phyloP scores from a whole-genome alignment of 2,329 filamentous ascomycete genomes.

The Trichocomaceae sp. region DNA sequence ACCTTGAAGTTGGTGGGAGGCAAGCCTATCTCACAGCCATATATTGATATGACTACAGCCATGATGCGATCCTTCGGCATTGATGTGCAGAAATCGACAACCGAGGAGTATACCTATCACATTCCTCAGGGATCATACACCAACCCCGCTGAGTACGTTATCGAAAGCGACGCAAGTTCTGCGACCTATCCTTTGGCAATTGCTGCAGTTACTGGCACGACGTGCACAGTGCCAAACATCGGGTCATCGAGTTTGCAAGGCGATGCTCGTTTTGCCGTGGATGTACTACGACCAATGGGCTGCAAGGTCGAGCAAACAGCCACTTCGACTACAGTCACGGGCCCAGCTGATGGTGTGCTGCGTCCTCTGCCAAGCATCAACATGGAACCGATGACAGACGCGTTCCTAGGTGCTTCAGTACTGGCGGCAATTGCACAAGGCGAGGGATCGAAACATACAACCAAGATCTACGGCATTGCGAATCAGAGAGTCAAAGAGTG shows the following conservation, averaged over 20 bases:
- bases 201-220: conserved; percentile 91
- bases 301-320: conserved; percentile 80
- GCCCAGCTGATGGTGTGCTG: conserved; percentile 67
- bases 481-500: conserved; percentile 98
- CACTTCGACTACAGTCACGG: conserved; percentile 84
- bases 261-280: conserved; percentile 86
- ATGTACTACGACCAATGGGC: conserved; percentile 88
- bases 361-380: conserved; percentile 75
- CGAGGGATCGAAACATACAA: conserved; percentile 55
- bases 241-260: conserved; percentile 87
- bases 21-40: conserved; percentile 92
- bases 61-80: conserved; percentile 97
- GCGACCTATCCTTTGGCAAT: conserved; percentile 93
- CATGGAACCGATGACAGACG: conserved; percentile 99
- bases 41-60: conserved; percentile 97
- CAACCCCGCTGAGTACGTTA: conserved; percentile 77
- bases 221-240: conserved; percentile 93
- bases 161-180: conserved; percentile 96
- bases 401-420: conserved; percentile 90
- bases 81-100: conserved; percentile 65
- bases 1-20: conserved; percentile 87
- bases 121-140: conserved; percentile 78
- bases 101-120: conserved; percentile 84
- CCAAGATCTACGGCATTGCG: conserved; percentile 85
- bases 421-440: conserved; percentile 82